phyloP scores from a whole-genome alignment of 192 early-diverging fungal species.

The Podila epicladia region DNA sequence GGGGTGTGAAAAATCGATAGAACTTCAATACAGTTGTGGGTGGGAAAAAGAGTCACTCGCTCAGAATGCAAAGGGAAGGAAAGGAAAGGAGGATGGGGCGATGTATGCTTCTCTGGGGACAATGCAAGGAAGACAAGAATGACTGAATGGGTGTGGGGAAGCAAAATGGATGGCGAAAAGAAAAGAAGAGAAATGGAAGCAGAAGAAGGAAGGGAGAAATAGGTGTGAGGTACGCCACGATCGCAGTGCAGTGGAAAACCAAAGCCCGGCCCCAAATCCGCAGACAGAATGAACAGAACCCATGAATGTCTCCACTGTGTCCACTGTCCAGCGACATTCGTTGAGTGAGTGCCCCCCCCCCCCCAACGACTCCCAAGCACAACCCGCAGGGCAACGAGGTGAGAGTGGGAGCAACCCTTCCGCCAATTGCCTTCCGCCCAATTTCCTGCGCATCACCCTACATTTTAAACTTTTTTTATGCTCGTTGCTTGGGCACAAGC shows the following conservation, averaged over 20 bases:
- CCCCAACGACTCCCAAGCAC: too few species aligned
- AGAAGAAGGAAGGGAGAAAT: constrained; percentile 1
- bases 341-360: too few species aligned
- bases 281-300: background rate
- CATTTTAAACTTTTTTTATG: too few species aligned
- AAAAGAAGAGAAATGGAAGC: background rate
- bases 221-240: too few species aligned
- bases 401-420: too few species aligned
- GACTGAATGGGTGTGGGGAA: constrained; percentile 3
- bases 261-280: background rate
- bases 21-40: background rate
- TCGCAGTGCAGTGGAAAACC: background rate
- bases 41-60: background rate
- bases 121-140: constrained; percentile 5
- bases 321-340: background rate
- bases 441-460: too few species aligned
- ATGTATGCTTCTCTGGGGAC: too few species aligned
- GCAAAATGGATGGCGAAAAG: background rate
- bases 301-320: background rate
- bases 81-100: background rate
- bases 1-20: background rate
- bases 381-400: too few species aligned
- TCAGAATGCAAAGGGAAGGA: background rate
- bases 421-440: too few species aligned
- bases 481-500: too few species aligned